phyloP scores from a whole-genome alignment of 305 asterid species.

The Caryopteris hybrid region DNA sequence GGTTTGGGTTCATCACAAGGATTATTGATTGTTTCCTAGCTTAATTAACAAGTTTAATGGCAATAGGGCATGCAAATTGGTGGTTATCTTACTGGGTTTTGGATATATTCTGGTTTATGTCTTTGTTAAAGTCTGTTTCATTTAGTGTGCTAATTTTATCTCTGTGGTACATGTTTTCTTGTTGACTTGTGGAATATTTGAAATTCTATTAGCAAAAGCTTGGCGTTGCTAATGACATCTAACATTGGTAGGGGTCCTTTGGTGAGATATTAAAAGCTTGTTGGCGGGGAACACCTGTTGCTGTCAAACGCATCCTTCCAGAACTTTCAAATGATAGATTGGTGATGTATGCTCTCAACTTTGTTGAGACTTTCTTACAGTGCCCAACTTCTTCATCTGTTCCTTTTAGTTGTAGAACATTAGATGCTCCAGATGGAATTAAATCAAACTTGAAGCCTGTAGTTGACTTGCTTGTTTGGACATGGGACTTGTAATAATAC shows the following conservation, averaged over 20 bases:
- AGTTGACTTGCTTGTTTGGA: neutral
- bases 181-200: neutral
- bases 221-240: slow-evolving; percentile 22
- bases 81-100: neutral
- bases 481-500: neutral
- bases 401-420: neutral
- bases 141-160: no score
- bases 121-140: neutral
- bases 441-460: no score
- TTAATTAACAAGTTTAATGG: neutral
- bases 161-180: neutral
- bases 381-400: neutral
- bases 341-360: slow-evolving; percentile 67
- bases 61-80: neutral
- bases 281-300: slow-evolving; percentile 99
- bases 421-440: neutral
- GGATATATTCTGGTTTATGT: no score
- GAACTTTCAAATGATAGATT: slow-evolving; percentile 91
- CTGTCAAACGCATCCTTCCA: slow-evolving; percentile 95
- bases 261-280: slow-evolving; percentile 91
- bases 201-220: neutral
- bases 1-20: slow-evolving; percentile 39
- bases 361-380: slow-evolving; percentile 3
- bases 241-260: slow-evolving; percentile 78
- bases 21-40: neutral